These are phyloP conservation scores for Petunia secreta DNA, from an alignment of 257 asterid genomes.

Conservation along the genomic window DNA sequence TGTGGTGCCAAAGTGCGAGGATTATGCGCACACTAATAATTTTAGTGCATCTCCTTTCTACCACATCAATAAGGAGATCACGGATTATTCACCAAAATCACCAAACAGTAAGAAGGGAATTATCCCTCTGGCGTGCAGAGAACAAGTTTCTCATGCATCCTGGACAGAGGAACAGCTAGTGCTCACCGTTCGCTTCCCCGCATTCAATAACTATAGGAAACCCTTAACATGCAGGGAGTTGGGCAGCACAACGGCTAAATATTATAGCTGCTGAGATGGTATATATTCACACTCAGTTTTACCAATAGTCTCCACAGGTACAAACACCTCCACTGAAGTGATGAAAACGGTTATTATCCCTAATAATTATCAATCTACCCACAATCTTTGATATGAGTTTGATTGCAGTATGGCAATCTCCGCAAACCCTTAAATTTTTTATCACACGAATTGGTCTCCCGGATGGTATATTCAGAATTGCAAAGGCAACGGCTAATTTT, in stretches of 20 bases:
- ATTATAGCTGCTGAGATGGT: neutral
- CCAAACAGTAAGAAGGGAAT: constrained; percentile 11
- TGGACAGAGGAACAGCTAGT: neutral
- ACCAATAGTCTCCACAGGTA: constrained; percentile 97
- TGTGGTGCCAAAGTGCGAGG: neutral
- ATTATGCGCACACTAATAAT: neutral
- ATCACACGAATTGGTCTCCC: constrained; percentile 87
- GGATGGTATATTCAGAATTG: constrained; percentile 66
- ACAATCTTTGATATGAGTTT: constrained; percentile 77
- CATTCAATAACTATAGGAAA: neutral
- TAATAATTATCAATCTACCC: constrained; percentile 72
- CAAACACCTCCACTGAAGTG: constrained; percentile 83
- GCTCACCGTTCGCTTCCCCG: neutral
- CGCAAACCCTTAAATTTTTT: constrained; percentile 90
- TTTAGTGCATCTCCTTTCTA: neutral
- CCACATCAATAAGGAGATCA: neutral
- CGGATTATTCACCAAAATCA: neutral
- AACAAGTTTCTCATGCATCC: neutral
- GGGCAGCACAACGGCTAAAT: constrained; percentile 2
- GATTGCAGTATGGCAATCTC: constrained; percentile 85
- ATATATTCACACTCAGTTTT: constrained; percentile 21
- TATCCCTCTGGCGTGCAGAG: neutral
- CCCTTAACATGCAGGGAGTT: neutral
- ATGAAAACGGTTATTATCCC: constrained; percentile 94
- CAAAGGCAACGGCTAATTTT: constrained; percentile 86